Evolutionary conservation across 768 basidiomycete species (phyloP), one percentile per base, ranked within the genome.

Genomic region (Suillus lakei): DNA sequence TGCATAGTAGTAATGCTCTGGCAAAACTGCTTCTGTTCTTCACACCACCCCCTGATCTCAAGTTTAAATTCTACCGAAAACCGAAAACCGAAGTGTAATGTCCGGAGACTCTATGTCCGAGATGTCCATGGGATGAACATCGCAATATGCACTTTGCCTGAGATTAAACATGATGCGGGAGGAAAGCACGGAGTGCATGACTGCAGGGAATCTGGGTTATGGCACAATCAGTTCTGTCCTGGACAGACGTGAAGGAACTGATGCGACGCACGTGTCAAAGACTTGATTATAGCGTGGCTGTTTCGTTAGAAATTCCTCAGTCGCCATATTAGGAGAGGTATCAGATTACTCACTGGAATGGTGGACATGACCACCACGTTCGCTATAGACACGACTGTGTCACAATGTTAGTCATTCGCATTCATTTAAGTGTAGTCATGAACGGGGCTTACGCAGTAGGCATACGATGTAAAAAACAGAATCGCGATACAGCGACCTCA

Each of bases 91-190:
- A 58, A 58, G 56, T 56, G n/a, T 8, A 23, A 4, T 9, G 21
- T 34, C 21, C 2, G 36, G 23, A 26, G 55, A 18, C 8, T 32
- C 21, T 39, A 48, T 38, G 9, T 48, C 58, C 18, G 32, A 38
- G 4, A 18, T 36, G 13, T 48, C 58, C 21, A 36, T 18, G 23
- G 21, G n/a, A 21, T 13, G n/a, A 34, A 34, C 36, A 43, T 62
- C 41, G 18, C 61, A 65, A 26, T 41, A 32, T 53, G 60, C 64
- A 38, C 30, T 62, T 43, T 65, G 46, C 7, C 64, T 34, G 12
- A 65, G 28, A 41, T 65, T 54, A 23, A 62, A 64, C 64, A 64
- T 64, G 48, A 61, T 64, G 28, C 60, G 64, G 0, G 59, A 61
- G 10, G 59, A 26, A 60, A 61, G 41, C 13, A 64, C 64, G 13